These are phyloP conservation scores for Ligustrum vulgare DNA, from an alignment of 257 asterid species.

Conservation along the genomic window DNA sequence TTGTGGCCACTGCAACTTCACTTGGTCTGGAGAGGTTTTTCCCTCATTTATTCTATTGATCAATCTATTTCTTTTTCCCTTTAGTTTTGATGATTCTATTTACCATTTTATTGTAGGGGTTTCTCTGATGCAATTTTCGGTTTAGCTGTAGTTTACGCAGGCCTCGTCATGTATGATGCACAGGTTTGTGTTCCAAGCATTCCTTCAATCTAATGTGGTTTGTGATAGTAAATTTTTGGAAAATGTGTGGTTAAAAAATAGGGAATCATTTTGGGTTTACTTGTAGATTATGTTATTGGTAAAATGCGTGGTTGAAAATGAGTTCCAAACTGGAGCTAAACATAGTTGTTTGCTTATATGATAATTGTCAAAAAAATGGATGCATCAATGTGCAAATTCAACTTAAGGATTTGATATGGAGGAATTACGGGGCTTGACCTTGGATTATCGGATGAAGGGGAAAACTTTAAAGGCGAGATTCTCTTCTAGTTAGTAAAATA, in stretches of 20 bases:
- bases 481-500: constrained; percentile 2
- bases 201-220: not conserved
- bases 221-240: too few species aligned
- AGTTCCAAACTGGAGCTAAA: too few species aligned
- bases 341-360: not conserved
- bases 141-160: constrained; percentile 76
- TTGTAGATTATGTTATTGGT: too few species aligned
- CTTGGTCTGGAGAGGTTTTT: constrained; percentile 71
- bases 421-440: not conserved
- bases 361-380: not conserved
- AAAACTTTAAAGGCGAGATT: not conserved
- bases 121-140: constrained; percentile 82
- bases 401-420: constrained; percentile 12
- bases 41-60: not conserved
- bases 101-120: constrained; percentile 56
- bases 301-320: too few species aligned
- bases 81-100: constrained; percentile 12
- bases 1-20: constrained; percentile 78
- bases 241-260: too few species aligned
- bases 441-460: not conserved
- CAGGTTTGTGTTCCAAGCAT: constrained; percentile 59
- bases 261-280: too few species aligned
- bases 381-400: not conserved
- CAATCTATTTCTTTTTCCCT: not conserved
- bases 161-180: constrained; percentile 85